Base-by-base conservation (phyloP, 805 yeast species). In the Candida chauliodis region DNA sequence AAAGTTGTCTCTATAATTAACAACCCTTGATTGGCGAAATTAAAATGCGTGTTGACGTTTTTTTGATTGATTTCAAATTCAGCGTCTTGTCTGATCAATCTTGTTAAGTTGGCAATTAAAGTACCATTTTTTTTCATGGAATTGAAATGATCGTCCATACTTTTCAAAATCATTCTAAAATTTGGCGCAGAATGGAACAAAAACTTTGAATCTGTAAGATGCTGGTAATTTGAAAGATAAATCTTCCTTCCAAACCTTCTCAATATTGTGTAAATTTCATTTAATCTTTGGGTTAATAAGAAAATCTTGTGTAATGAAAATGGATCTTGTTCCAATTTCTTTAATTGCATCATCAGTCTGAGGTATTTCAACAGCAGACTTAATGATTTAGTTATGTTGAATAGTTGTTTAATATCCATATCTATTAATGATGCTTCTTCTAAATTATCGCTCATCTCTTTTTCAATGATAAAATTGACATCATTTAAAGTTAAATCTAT, bases 111-210 rank as follows among this genome's bases (percentile, higher is more conserved):
- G 3, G 80, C 75, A 36, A 75, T 58, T 18, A 77, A 50, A 8
- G 71, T 58, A 19, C 73, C 75, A 46, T 74, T 76, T 42, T 72
- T 75, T 42, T 63, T 75, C 11, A 71, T 55, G n/a, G 63, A 58
- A 42, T 66, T 66, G 54, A 70, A 63, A 22, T 55, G 44, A 10
- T 66, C 73, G 17, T 68, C 69, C 39, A 67, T 50, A 7, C 49
- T 49, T 13, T 38, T 48, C 26, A 41, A 30, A 9, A 42, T 15
- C 8, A 19, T 34, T 7, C 11, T 20, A 35, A 52, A 55, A 44
- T 55, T 58, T 39, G 44, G 53, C 14, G 54, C 49, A 4, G 33
- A 14, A 42, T 54, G 53, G 32, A 52, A 47, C 8, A 56, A 43
- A 15, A 71, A 55, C 36, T 66, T 63, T 36, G 66, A 67, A 46